phyloP scores from a whole-genome alignment of 1,284 basidiomycete genomes.

The Cryptococcus sp. region DNA sequence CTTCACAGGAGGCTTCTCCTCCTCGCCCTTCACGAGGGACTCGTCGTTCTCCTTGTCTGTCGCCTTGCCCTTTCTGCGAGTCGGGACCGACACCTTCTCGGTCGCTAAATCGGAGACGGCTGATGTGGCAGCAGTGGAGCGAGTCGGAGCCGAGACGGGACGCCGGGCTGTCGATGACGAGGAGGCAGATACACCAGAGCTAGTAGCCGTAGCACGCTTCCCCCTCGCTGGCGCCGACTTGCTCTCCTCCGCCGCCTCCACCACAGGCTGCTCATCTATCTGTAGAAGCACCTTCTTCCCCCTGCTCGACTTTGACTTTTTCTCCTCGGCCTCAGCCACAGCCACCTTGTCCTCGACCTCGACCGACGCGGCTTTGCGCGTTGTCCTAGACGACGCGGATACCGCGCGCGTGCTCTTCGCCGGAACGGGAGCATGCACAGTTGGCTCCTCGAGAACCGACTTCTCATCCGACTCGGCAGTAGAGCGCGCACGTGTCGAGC shows the following conservation, averaged over 20 bases:
- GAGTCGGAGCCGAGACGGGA: not conserved
- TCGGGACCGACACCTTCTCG: conserved; percentile 7
- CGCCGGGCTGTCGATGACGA: not conserved
- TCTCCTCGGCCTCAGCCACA: not conserved
- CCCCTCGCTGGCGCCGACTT: conserved; percentile 4
- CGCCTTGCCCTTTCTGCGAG: conserved; percentile 2
- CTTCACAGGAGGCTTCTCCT: conserved; percentile 5
- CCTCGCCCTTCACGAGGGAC: not conserved
- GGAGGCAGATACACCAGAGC: not conserved
- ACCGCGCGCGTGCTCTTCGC: conserved; percentile 5
- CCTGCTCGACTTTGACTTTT: conserved; percentile 4
- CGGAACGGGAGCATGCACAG: not conserved
- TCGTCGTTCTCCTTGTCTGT: conserved; percentile 17
- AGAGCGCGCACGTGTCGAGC: conserved; percentile 12
- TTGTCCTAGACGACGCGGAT: conserved; percentile 8
- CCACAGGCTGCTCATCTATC: conserved; percentile 13
- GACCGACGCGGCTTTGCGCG: not conserved
- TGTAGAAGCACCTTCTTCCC: conserved; percentile 13
- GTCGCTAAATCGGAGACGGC: not conserved
- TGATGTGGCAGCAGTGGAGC: not conserved
- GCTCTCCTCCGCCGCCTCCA: not conserved
- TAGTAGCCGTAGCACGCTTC: not conserved
- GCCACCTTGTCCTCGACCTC: not conserved
- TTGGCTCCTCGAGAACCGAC: not conserved
- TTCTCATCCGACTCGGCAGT: conserved; percentile 13